These are phyloP conservation scores for Arthrocladium fulminans DNA, from an alignment of 2,329 filamentous ascomycete genomes.

Conservation along the genomic window DNA sequence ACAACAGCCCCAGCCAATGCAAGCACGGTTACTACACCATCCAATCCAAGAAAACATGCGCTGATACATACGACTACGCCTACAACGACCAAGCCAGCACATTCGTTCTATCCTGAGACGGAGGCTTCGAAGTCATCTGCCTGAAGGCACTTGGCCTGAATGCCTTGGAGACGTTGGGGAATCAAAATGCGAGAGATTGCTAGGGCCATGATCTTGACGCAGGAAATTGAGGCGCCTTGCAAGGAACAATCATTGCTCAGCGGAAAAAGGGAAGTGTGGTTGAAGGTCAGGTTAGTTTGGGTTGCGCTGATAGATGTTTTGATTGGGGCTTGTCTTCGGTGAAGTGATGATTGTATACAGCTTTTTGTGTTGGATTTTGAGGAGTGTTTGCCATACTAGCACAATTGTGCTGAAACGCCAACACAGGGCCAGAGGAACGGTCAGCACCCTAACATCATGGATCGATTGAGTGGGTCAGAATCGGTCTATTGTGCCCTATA, in stretches of 20 bases:
- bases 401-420: neutral
- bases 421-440: neutral
- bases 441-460: neutral
- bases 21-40: constrained; percentile 59
- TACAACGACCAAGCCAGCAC: constrained; percentile 51
- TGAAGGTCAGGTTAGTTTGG: neutral
- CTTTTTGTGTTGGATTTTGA: neutral
- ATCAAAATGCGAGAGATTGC: constrained; percentile 20
- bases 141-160: constrained; percentile 39
- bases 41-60: constrained; percentile 65
- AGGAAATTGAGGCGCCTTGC: constrained; percentile 17
- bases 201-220: constrained; percentile 18
- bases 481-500: neutral
- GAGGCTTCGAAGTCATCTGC: constrained; percentile 74
- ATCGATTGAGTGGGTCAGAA: neutral
- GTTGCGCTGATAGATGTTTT: constrained; percentile 12
- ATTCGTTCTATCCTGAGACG: constrained; percentile 53
- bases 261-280: constrained; percentile 1
- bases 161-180: constrained; percentile 24
- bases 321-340: constrained; percentile 12
- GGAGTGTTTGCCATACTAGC: neutral
- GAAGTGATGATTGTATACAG: too few species aligned
- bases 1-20: constrained; percentile 56
- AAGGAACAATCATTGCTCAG: constrained; percentile 4
- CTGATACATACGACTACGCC: constrained; percentile 74